phyloP scores from a whole-genome alignment of 2,329 filamentous ascomycete species.

The Microdochium paspali region DNA sequence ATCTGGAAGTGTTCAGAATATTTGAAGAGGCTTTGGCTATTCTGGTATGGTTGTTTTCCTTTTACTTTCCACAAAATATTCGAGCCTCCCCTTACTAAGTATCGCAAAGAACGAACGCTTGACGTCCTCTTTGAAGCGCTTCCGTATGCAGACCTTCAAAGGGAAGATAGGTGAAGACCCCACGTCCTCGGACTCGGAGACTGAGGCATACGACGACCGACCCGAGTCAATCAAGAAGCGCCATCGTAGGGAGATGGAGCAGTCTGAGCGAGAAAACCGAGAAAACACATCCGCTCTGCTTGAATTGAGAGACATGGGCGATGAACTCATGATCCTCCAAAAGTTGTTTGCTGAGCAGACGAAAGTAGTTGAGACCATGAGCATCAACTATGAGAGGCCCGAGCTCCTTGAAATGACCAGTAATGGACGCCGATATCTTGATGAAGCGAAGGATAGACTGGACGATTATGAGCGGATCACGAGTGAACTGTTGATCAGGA shows the following conservation, averaged over 20 bases:
- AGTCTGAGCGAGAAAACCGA: slow-evolving; percentile 46
- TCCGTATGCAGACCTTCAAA: slow-evolving; percentile 47
- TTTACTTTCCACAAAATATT: neutral
- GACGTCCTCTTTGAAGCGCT: slow-evolving; percentile 52
- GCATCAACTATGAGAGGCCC: slow-evolving; percentile 28
- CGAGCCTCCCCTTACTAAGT: slow-evolving; percentile 3
- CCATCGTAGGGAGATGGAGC: slow-evolving; percentile 27
- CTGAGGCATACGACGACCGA: slow-evolving; percentile 29
- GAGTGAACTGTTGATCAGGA: slow-evolving; percentile 48
- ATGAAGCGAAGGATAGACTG: slow-evolving; percentile 40
- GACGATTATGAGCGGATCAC: slow-evolving; percentile 45
- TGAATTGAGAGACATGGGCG: slow-evolving; percentile 55
- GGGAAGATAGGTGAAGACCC: slow-evolving; percentile 21
- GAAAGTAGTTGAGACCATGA: slow-evolving; percentile 37
- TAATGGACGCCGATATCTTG: slow-evolving; percentile 40
- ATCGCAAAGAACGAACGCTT: slow-evolving; percentile 47
- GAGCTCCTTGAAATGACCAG: slow-evolving; percentile 30
- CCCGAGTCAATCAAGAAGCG: slow-evolving; percentile 31
- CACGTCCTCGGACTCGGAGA: slow-evolving; percentile 23
- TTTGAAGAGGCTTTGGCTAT: slow-evolving; percentile 59
- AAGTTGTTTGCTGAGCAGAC: slow-evolving; percentile 50
- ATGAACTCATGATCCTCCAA: slow-evolving; percentile 48
- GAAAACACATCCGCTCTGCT: slow-evolving; percentile 54
- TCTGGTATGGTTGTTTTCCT: slow-evolving; percentile 34
- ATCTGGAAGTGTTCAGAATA: slow-evolving; percentile 54